Base-by-base conservation (phyloP, 371 early-diverging fungal genomes). In the Apophysomyces sp. region DNA sequence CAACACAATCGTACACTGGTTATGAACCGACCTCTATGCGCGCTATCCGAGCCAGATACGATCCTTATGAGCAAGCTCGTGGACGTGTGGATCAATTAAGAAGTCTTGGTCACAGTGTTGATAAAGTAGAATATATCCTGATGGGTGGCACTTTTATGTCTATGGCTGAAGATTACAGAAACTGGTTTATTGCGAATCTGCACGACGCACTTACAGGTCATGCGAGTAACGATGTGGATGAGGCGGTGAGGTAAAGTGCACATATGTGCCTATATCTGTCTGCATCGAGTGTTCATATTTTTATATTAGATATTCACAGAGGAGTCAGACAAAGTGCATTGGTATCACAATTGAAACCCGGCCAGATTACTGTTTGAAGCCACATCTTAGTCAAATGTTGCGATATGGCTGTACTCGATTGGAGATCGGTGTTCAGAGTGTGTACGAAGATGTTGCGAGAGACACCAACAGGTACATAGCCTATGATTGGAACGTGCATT, bases 71-170 rank as follows among this genome's bases (percentile, higher is more conserved):
- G 70, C 99, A 99, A 78, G 88, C 99, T 3, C 81, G 97, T 21
- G 97, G 96, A 5, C 91, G 99, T 44, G 89, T 99, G 15, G 96
- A 95, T 68, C 99, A 99, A 74, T 89, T 99, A 15, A 84, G 94
- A 74, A 78, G 86, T 58, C 86, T 99, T 56, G 99, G 99, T 0
- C 99, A 99, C 73, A 90, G 82, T 60, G 95, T 95, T 28, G 99
- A 99, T 78, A 99, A 99, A 77, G 98, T 98, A 21, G 99, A 99
- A 78, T 99, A 95, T 69, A 99, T 99, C 65, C 80, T 99, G 36
- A 99, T 99, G 99, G 99, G 99, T 51, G 99, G 99, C 54, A 99
- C 99, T 0, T 99, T 99, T 74, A 99, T 99, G 99, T 94, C 95
- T 1, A 80, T 99, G 61, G 70, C 92, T 3, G 97, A 98, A 73